Percentiles rank a stretch among this genome's conserved stretches.
Evolutionary conservation across 805 yeast species (phyloP).

Genomic region (Nakazawaea holstii): DNA sequence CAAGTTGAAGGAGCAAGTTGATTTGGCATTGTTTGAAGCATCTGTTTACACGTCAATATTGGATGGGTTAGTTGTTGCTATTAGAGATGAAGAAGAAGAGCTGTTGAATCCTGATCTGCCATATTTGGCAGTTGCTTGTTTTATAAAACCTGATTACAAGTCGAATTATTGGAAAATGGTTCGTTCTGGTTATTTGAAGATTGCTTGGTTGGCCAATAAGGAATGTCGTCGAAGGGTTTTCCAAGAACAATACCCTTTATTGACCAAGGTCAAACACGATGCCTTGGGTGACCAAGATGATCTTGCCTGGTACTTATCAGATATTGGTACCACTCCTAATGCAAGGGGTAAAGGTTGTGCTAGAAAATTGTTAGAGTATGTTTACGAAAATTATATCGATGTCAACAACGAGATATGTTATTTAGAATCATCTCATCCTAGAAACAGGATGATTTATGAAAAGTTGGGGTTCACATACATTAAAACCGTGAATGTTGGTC

Average conservation of each 20-base stretch:
- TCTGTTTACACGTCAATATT: constrained; percentile 45
- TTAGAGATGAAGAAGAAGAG: constrained; percentile 36
- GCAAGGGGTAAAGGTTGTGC: constrained; percentile 57
- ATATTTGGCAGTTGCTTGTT: constrained; percentile 51
- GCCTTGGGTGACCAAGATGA: constrained; percentile 36
- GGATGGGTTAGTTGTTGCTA: constrained; percentile 44
- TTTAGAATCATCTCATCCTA: constrained; percentile 42
- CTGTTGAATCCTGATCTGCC: constrained; percentile 16
- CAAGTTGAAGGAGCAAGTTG: constrained; percentile 24
- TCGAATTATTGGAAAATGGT: constrained; percentile 42
- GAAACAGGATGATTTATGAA: constrained; percentile 48
- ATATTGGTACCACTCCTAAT: constrained; percentile 35
- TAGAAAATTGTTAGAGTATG: constrained; percentile 41
- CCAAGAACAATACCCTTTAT: constrained; percentile 43
- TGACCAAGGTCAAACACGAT: constrained; percentile 42
- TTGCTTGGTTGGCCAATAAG: constrained; percentile 43
- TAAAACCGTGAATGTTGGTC: constrained; percentile 34
- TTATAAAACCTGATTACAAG: constrained; percentile 43
- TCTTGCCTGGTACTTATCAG: constrained; percentile 38
- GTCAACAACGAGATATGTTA: constrained; percentile 33
- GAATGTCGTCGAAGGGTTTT: constrained; percentile 46
- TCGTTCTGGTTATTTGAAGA: constrained; percentile 46
- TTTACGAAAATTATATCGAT: constrained; percentile 44
- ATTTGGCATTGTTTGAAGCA: constrained; percentile 41
- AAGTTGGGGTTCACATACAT: constrained; percentile 44